phyloP scores from a whole-genome alignment of 352 stramenopile genomes.

The Peronosclerospora sorghi region DNA sequence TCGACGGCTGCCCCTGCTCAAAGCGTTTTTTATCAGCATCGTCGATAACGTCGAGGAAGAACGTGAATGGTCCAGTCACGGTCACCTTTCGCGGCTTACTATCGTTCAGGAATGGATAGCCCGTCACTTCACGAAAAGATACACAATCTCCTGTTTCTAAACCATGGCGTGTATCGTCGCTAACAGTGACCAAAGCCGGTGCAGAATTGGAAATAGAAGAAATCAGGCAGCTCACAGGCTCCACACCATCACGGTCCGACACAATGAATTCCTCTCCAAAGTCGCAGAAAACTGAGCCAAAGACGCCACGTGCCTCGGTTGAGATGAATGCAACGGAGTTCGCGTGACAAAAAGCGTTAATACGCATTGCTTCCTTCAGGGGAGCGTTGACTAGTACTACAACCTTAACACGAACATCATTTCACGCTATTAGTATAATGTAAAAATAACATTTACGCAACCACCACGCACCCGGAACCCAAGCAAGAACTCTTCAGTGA shows the following conservation, averaged over 20 bases:
- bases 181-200: conserved; percentile 91
- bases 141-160: conserved; percentile 95
- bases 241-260: conserved; percentile 89
- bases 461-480: conserved; percentile 54
- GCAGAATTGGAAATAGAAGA: conserved; percentile 83
- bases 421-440: background rate
- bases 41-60: conserved; percentile 86
- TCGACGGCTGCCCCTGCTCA: conserved; percentile 47
- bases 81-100: conserved; percentile 55
- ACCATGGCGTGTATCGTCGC: conserved; percentile 95
- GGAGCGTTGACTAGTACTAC: conserved; percentile 82
- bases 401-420: conserved; percentile 21
- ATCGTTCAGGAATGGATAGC: conserved; percentile 84
- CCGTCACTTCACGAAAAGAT: conserved; percentile 91
- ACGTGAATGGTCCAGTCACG: conserved; percentile 92
- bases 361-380: conserved; percentile 50
- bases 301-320: conserved; percentile 87
- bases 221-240: conserved; percentile 88
- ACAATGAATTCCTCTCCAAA: conserved; percentile 94
- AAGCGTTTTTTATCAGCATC: conserved; percentile 63
- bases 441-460: background rate
- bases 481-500: conserved; percentile 58
- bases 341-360: conserved; percentile 79
- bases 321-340: conserved; percentile 89
- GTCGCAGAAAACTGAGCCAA: conserved; percentile 95